Evolutionary conservation across 768 basidiomycete genomes (phyloP), one percentile per base, ranked within the genome.

Genomic region (Nidula microcarpa): DNA sequence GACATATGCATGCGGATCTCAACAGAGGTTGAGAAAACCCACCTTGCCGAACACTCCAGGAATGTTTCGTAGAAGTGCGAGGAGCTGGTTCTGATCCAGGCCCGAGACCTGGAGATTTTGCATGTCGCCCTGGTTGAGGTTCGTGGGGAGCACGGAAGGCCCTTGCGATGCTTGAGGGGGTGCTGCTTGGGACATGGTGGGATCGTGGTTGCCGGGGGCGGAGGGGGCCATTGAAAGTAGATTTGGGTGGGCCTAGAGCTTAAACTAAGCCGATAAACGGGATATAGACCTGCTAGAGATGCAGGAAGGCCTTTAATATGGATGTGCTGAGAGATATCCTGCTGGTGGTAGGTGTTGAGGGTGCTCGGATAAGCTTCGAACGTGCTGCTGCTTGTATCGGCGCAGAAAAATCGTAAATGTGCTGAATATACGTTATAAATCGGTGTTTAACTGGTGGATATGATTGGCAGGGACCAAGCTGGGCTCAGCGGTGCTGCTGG

Each of bases 31-130:
- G 44, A 52, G 43, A 16, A 65, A 50, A 65, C 66, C 69, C 73
- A 84, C 84, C 76, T 85, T 84, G 58, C 67, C 74, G 48, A 84
- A 79, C 30, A 84, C 71, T 50, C 69, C 80, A 30, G 23, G 23
- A 33, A 85, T 60, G 46, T 76, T 75, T 51, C 84, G 81, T 18
- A 89, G 68, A 33, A 89, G 65, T 47, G 68, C 78, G 67, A 83
- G 73, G 51, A 89, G 74, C 66, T 87, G 86, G 33, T 73, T 72
- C 17, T 77, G 72, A 61, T 84, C 80, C 47, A 86, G 67, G 8
- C 68, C 66, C 5, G 56, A 58, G 47, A 68, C 57, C 34, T 62
- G 65, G 48, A 69, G 50, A 52, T 56, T 57, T 10, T 61, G 36
- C 37, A 72, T 36, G 37, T 71, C 68, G 34, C 62, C 44, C 8